These are phyloP conservation scores for Vachellia collinsii DNA, from an alignment of 306 rosid genomes.

Conservation along the genomic window DNA sequence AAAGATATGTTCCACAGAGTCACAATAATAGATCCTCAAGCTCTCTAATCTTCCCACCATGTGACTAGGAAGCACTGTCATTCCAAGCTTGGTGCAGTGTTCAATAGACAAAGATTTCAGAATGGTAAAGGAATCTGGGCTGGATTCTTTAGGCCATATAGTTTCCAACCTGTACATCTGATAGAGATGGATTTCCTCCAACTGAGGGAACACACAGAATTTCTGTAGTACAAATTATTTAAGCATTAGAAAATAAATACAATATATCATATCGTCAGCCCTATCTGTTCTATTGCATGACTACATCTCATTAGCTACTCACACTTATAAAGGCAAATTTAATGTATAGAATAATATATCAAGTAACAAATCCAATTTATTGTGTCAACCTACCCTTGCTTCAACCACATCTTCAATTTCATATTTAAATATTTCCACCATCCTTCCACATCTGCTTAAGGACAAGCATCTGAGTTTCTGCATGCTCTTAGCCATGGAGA, in stretches of 20 bases:
- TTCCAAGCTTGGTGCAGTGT: neutral
- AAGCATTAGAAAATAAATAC: neutral
- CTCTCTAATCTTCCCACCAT: neutral
- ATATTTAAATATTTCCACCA: conserved; percentile 11
- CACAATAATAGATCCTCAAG: neutral
- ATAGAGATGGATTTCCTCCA: conserved; percentile 25
- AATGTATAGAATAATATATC: too few species aligned
- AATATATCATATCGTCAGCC: neutral
- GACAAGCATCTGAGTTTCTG: conserved; percentile 31
- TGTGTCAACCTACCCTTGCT: neutral
- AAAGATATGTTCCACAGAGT: neutral
- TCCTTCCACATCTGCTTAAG: neutral
- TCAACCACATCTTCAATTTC: neutral
- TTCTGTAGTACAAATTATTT: neutral
- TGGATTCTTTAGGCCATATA: conserved; percentile 25
- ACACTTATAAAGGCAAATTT: neutral
- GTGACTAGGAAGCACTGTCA: neutral
- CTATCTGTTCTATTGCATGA: too few species aligned
- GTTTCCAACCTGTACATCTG: neutral
- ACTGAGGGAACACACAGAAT: neutral
- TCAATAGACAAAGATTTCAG: neutral
- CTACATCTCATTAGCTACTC: neutral
- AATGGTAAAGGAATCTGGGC: neutral
- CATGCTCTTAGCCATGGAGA: conserved; percentile 25
- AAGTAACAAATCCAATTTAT: too few species aligned